Evolutionary conservation across 306 rosid species (phyloP).

Genomic region (Quercus suber): DNA sequence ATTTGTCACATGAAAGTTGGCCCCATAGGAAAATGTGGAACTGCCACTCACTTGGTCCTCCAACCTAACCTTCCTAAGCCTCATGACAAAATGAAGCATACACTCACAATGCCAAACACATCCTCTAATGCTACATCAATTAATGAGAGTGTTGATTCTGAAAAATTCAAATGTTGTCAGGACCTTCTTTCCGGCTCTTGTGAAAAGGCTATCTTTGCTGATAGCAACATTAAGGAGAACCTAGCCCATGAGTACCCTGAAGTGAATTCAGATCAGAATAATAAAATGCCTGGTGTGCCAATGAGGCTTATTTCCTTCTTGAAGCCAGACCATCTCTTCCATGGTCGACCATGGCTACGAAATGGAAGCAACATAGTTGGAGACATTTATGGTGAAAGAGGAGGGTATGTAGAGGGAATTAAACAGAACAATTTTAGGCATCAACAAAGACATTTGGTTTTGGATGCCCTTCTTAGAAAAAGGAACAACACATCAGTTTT

Average conservation of each 20-base stretch:
- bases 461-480: slow-evolving; percentile 29
- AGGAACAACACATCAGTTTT: slow-evolving; percentile 24
- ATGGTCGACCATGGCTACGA: slow-evolving; percentile 8
- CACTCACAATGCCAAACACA: not conserved
- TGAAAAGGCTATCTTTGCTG: not conserved
- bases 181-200: not conserved
- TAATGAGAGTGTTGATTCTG: not conserved
- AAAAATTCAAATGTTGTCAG: not conserved
- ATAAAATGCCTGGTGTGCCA: not conserved
- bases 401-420: not conserved
- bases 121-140: not conserved
- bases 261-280: not conserved
- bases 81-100: not conserved
- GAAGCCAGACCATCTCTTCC: slow-evolving; percentile 33
- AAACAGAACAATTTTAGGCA: not conserved
- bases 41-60: slow-evolving; percentile 37
- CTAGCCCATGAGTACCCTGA: slow-evolving; percentile 5
- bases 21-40: slow-evolving; percentile 21
- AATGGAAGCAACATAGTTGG: not conserved
- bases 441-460: slow-evolving; percentile 24
- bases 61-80: slow-evolving; percentile 14
- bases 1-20: slow-evolving; percentile 25
- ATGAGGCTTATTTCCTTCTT: slow-evolving; percentile 22
- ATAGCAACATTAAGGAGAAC: not conserved
- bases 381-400: not conserved